A percentile compares a stretch with the other conserved stretches of the same genome.
Conservation (phyloP, 23 red algal species). For the Cyanidioschyzon merolae region DNA sequence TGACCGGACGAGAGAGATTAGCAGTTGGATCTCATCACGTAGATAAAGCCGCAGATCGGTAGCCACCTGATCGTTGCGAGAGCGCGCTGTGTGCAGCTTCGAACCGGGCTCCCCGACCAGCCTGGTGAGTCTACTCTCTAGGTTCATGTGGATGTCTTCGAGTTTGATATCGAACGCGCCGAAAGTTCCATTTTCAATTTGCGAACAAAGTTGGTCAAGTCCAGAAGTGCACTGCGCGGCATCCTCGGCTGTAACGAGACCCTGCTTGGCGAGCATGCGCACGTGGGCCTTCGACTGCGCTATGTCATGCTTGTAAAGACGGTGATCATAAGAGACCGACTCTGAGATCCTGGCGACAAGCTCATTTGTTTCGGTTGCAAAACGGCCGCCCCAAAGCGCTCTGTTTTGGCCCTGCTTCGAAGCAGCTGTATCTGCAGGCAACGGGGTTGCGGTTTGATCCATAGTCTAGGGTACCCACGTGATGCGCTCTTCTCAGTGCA, state of each 20-base stretch:
- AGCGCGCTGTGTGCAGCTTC: constrained; percentile 69
- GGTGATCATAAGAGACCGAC: constrained; percentile 85
- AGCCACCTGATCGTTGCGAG: constrained; percentile 89
- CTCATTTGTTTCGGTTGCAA: constrained; percentile 57
- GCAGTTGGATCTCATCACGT: constrained; percentile 65
- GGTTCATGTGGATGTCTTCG: constrained; percentile 99
- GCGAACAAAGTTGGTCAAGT: constrained; percentile 32
- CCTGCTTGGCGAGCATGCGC: constrained; percentile 74
- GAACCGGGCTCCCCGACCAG: constrained; percentile 60
- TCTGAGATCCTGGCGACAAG: constrained; percentile 78
- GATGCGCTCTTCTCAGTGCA: too few species aligned
- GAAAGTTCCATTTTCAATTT: constrained; percentile 73
- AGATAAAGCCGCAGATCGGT: constrained; percentile 89
- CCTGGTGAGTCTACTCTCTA: constrained; percentile 70
- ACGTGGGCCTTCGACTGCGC: constrained; percentile 63
- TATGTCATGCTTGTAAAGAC: constrained; percentile 86
- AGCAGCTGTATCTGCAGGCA: too few species aligned
- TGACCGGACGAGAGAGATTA: constrained; percentile 28
- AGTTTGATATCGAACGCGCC: constrained; percentile 30
- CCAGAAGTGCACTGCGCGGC: constrained; percentile 41
- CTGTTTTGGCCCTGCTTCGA: too few species aligned
- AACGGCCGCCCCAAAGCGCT: constrained; percentile 91
- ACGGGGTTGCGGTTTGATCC: too few species aligned
- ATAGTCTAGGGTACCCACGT: too few species aligned
- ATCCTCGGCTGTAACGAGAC: constrained; percentile 63